Evolutionary conservation across 345 rosid species (phyloP).

Genomic region (Lumnitzera littorea): DNA sequence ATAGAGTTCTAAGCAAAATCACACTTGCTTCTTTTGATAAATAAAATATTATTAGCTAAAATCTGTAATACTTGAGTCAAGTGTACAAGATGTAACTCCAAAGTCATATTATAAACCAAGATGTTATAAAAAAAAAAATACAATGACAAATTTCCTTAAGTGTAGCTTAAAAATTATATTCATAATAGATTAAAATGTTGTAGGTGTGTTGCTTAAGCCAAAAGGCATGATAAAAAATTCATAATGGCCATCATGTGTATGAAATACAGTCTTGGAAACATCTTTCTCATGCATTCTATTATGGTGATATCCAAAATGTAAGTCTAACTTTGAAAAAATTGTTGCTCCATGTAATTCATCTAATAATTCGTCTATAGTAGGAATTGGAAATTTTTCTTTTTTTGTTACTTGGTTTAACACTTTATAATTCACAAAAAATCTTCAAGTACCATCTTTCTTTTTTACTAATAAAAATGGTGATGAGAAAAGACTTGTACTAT

Average conservation of each 20-base stretch:
- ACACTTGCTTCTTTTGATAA: neutral
- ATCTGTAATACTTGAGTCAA: neutral
- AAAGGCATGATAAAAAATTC: neutral
- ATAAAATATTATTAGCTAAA: neutral
- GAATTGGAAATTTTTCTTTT: neutral
- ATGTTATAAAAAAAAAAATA: conserved; percentile 2
- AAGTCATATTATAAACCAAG: neutral
- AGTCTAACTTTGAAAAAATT: conserved; percentile 2
- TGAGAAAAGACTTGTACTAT: neutral
- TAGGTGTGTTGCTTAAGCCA: neutral
- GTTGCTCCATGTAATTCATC: neutral
- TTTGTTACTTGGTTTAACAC: neutral
- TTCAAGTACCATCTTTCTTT: conserved; percentile 1
- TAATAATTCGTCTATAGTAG: neutral
- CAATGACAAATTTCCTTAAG: neutral
- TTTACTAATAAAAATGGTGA: neutral
- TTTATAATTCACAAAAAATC: neutral
- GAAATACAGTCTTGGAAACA: too few relatives aligned
- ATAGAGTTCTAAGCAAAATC: neutral
- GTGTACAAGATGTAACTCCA: neutral
- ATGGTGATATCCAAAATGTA: neutral
- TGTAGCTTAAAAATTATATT: neutral
- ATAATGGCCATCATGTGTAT: neutral
- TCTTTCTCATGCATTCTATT: neutral
- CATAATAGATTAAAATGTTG: neutral